Evolutionary conservation across 345 rosid species (phyloP), one percentile per base, ranked within the genome.

Genomic region (Citrus glauca): DNA sequence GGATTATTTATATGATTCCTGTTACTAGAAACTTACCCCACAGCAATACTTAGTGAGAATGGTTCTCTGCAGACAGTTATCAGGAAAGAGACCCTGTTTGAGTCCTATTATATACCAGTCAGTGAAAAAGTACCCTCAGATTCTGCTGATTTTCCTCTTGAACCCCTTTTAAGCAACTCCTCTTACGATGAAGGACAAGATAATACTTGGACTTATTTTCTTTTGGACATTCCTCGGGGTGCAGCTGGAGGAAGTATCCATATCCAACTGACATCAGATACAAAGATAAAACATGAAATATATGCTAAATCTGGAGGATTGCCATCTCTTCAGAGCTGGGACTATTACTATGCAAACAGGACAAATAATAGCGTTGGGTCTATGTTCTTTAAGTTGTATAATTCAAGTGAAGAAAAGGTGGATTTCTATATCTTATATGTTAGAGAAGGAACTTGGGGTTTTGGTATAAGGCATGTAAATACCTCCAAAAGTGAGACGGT

Each of bases 171-270:
- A 79, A 92, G 91, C 88, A 96, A 91, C 84, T 74, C 66, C 77
- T 86, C 97, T 55, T 67, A 80, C 71, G 76, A 81, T 77, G 88
- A 85, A 45, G 91, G 83, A 66, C 40, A 68, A 27, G 83, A 85
- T 65, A 83, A 83, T 85, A 77, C 82, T 61, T 92, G 97, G 99
- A 94, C 97, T 62, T 94, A 92, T 80, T 92, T 94, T 85, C 75
- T 88, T 57, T 71, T 91, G 84, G 87, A 91, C 82, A 70, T 96
- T 69, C 99, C 98, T 79, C 87, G 32, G 10, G 98, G 98, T 73
- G 97, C 97, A 73, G 94, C 95, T 81, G 98, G 99, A 83, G 96
- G 95, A 81, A 93, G 91, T 76, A 86, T 96, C 68, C 99, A 94
- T 63, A 82, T 91, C 69, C 91, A 84, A 24, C 81, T 94, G 66